Percentiles rank a stretch among this genome's conserved stretches.
Evolutionary conservation across 768 basidiomycete genomes (phyloP).

Genomic region (Steccherinum ochraceum): DNA sequence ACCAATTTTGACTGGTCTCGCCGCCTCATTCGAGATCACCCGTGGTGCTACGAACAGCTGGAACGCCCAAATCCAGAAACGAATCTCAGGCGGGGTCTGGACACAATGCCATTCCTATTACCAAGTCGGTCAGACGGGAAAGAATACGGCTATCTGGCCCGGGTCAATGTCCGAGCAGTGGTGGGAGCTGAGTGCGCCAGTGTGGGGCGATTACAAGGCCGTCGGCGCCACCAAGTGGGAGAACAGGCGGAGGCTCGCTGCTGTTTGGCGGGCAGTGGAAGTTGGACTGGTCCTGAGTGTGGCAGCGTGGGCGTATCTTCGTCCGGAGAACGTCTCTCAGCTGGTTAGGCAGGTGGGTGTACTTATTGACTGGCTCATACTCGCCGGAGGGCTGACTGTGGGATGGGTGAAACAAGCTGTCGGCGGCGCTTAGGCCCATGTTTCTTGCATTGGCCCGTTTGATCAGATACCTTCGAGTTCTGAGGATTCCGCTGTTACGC

Average conservation of each 20-base stretch:
- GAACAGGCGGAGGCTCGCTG: background rate
- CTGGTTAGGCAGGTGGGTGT: no score
- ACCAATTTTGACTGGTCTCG: slow-evolving; percentile 9
- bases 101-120: slow-evolving; percentile 31
- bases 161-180: slow-evolving; percentile 7
- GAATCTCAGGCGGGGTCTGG: background rate
- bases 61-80: slow-evolving; percentile 19
- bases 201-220: slow-evolving; percentile 9
- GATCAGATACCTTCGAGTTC: no score
- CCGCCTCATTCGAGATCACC: slow-evolving; percentile 18
- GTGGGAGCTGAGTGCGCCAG: slow-evolving; percentile 7
- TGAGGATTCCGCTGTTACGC: no score
- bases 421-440: no score
- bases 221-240: slow-evolving; percentile 1
- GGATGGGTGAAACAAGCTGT: no score
- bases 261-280: no score
- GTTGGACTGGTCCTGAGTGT: no score
- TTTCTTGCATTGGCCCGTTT: no score
- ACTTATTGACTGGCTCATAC: no score
- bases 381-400: no score
- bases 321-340: no score
- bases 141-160: slow-evolving; percentile 12
- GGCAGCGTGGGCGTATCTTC: no score
- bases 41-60: slow-evolving; percentile 12
- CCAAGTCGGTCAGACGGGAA: slow-evolving; percentile 15